Percentiles rank a stretch among this genome's conserved stretches.
Conservation (phyloP, 352 stramenopile species). For the Globisporangium camurandrum region DNA sequence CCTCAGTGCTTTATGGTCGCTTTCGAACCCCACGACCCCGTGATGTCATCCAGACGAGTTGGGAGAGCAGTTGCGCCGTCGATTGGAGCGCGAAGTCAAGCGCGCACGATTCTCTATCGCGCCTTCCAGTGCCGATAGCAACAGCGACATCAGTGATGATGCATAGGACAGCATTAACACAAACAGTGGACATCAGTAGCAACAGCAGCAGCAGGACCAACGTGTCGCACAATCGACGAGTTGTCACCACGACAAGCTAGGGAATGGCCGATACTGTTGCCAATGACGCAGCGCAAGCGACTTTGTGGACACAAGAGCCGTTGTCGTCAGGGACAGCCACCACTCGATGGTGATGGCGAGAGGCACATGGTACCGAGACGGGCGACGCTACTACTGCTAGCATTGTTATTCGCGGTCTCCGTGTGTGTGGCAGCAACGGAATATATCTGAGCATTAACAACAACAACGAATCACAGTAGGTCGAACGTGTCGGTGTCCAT, state of each 20-base stretch:
- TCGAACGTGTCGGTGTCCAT: too few species aligned
- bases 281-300: constrained; percentile 1
- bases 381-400: too few species aligned
- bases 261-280: constrained; percentile 7
- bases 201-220: not conserved
- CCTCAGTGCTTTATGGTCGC: too few species aligned
- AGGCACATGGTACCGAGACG: too few species aligned
- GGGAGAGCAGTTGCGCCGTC: constrained; percentile 11
- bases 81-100: constrained; percentile 9
- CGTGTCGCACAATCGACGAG: too few species aligned
- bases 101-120: not conserved
- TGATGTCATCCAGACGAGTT: constrained; percentile 48
- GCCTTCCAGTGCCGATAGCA: constrained; percentile 5
- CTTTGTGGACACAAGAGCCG: not conserved
- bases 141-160: too few species aligned
- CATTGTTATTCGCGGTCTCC: too few species aligned
- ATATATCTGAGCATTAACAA: constrained; percentile 16
- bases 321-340: not conserved
- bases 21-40: constrained; percentile 57
- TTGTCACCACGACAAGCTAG: not conserved
- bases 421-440: too few species aligned
- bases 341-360: too few species aligned
- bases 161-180: too few species aligned
- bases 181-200: not conserved
- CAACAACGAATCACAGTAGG: constrained; percentile 14